phyloP scores from a whole-genome alignment of 305 asterid species.

The Fraxinus latifolia region DNA sequence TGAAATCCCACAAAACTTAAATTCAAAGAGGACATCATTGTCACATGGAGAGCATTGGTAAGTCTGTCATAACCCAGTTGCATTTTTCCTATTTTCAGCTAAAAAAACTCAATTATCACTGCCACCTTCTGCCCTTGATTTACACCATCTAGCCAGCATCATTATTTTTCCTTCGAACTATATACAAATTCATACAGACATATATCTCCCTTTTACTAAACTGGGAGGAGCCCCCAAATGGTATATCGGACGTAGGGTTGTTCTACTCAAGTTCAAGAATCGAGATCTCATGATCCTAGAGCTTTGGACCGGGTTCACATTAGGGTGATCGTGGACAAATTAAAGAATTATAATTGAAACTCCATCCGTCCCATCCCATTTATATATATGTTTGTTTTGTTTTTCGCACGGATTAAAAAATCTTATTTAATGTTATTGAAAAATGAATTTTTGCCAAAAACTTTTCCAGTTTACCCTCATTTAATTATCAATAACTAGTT shows the following conservation, averaged over 20 bases:
- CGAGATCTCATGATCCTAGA: not conserved
- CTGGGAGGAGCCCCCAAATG: not conserved
- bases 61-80: constrained; percentile 34
- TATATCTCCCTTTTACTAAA: not conserved
- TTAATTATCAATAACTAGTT: no score
- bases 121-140: constrained; percentile 21
- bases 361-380: no score
- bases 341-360: not conserved
- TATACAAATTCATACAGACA: not conserved
- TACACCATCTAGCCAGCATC: not conserved
- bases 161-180: constrained; percentile 16
- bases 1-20: constrained; percentile 26
- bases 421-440: no score
- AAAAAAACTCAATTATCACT: constrained; percentile 29
- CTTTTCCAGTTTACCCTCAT: no score
- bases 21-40: constrained; percentile 34
- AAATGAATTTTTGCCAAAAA: no score
- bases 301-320: not conserved
- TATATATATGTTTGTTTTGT: no score
- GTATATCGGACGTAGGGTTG: not conserved
- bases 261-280: not conserved
- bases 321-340: not conserved
- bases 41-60: constrained; percentile 39
- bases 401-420: no score
- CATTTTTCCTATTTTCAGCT: constrained; percentile 41